Evolutionary conservation across 2,329 filamentous ascomycete species (phyloP).

Genomic region (Clonostachys sp.): DNA sequence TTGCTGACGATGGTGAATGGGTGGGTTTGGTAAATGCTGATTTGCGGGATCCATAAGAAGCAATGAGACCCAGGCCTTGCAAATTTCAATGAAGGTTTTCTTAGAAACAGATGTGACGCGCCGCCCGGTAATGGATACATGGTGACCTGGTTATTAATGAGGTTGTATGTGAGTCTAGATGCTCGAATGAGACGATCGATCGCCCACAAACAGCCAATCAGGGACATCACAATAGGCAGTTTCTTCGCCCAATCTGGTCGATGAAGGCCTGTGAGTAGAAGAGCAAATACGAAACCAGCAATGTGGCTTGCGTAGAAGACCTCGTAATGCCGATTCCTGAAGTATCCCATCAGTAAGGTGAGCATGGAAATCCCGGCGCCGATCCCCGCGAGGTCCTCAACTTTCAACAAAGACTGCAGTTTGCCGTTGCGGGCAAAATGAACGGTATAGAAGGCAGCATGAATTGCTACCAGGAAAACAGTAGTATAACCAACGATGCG

Average conservation of each 20-base stretch:
- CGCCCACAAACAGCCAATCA: constrained; percentile 33
- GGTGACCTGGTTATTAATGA: background rate
- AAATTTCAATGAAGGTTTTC: constrained; percentile 24
- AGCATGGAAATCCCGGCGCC: constrained; percentile 28
- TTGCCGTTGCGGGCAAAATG: constrained; percentile 14
- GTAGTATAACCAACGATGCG: constrained; percentile 37
- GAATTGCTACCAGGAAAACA: constrained; percentile 25
- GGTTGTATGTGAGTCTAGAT: constrained; percentile 19
- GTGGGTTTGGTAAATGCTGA: constrained; percentile 45
- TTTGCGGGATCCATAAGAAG: constrained; percentile 49
- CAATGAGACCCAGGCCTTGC: constrained; percentile 32
- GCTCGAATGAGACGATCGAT: constrained; percentile 35
- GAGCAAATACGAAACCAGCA: constrained; percentile 29
- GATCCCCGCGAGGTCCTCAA: background rate
- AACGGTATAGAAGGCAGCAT: constrained; percentile 24
- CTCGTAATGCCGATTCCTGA: constrained; percentile 33
- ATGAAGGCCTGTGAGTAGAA: constrained; percentile 36
- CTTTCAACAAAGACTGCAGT: background rate
- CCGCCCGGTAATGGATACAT: constrained; percentile 34
- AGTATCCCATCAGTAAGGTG: constrained; percentile 24
- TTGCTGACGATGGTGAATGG: constrained; percentile 49
- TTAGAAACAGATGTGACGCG: constrained; percentile 38
- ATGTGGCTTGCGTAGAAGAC: constrained; percentile 42
- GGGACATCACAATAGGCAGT: constrained; percentile 28
- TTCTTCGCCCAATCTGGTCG: constrained; percentile 31